Conservation (phyloP, 805 yeast genomes). For the Starmerella apicola region DNA sequence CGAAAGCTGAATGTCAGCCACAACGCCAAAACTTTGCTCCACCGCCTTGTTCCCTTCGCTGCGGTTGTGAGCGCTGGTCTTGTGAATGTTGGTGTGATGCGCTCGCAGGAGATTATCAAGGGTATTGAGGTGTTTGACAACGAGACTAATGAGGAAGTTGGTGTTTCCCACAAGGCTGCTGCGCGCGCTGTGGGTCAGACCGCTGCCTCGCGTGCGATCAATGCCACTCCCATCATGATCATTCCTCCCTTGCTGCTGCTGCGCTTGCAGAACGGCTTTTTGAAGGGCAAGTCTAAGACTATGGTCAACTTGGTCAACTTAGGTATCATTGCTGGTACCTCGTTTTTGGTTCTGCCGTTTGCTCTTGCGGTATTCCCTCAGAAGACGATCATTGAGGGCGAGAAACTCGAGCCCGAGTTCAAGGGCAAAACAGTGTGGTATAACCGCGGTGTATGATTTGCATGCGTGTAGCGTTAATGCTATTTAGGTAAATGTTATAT, state of each 20-base stretch:
- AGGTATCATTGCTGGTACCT: constrained; percentile 73
- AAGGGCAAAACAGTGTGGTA: constrained; percentile 57
- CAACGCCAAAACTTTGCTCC: constrained; percentile 53
- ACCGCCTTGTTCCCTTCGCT: constrained; percentile 92
- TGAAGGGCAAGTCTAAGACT: constrained; percentile 55
- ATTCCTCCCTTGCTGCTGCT: constrained; percentile 81
- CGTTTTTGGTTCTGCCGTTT: constrained; percentile 81
- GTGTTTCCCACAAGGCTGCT: constrained; percentile 78
- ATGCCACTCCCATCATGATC: constrained; percentile 96
- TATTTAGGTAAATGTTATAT: too few relatives aligned
- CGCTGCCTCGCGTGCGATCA: constrained; percentile 85
- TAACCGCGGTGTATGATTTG: constrained; percentile 89
- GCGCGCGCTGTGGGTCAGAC: constrained; percentile 91
- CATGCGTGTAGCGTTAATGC: too few relatives aligned
- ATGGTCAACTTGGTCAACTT: constrained; percentile 63
- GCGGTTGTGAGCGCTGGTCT: constrained; percentile 97
- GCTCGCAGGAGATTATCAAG: constrained; percentile 78
- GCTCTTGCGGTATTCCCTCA: constrained; percentile 96
- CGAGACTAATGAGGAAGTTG: constrained; percentile 33
- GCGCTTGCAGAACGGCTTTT: constrained; percentile 54
- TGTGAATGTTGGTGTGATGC: constrained; percentile 91
- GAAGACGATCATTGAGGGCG: constrained; percentile 48
- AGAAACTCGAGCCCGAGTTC: constrained; percentile 53
- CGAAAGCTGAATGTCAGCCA: constrained; percentile 69
- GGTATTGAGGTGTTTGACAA: constrained; percentile 32